phyloP scores from a whole-genome alignment of 2,329 filamentous ascomycete species.

The Blastomyces parvus region DNA sequence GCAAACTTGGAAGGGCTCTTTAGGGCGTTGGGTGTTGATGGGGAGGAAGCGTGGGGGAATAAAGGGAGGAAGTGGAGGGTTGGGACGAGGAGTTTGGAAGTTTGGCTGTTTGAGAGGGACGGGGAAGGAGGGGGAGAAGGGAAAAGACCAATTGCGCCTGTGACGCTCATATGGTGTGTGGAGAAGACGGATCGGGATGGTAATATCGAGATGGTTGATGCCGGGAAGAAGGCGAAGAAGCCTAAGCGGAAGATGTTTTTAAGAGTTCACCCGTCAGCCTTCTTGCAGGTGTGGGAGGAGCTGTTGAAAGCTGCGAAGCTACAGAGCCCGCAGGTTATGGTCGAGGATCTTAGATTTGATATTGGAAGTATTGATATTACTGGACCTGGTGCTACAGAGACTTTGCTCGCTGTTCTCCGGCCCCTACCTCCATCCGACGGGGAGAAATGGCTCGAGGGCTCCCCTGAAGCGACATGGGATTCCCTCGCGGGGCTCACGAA shows the following conservation, averaged over 20 bases:
- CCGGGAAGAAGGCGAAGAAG: constrained; percentile 23
- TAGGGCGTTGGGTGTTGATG: constrained; percentile 52
- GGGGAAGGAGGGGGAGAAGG: constrained; percentile 32
- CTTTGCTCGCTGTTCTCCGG: constrained; percentile 59
- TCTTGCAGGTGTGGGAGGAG: constrained; percentile 56
- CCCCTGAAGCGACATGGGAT: constrained; percentile 34
- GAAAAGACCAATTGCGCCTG: constrained; percentile 55
- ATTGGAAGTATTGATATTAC: constrained; percentile 62
- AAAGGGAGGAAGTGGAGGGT: constrained; percentile 62
- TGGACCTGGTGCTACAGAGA: constrained; percentile 69
- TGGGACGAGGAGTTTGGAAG: constrained; percentile 49
- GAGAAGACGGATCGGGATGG: constrained; percentile 19
- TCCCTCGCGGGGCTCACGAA: constrained; percentile 49
- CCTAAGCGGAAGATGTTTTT: constrained; percentile 52
- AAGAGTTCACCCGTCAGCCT: constrained; percentile 70
- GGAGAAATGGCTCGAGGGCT: constrained; percentile 19
- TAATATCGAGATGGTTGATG: constrained; percentile 31
- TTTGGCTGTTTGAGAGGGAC: constrained; percentile 50
- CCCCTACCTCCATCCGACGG: constrained; percentile 34
- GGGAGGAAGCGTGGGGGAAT: constrained; percentile 51
- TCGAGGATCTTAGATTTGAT: constrained; percentile 61
- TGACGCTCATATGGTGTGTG: constrained; percentile 66
- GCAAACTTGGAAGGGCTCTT: constrained; percentile 58
- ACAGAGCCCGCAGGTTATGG: constrained; percentile 51
- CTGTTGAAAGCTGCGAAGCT: constrained; percentile 49